These are phyloP conservation scores for Lyophyllum semitale DNA, from an alignment of 768 basidiomycete genomes.

Conservation along the genomic window DNA sequence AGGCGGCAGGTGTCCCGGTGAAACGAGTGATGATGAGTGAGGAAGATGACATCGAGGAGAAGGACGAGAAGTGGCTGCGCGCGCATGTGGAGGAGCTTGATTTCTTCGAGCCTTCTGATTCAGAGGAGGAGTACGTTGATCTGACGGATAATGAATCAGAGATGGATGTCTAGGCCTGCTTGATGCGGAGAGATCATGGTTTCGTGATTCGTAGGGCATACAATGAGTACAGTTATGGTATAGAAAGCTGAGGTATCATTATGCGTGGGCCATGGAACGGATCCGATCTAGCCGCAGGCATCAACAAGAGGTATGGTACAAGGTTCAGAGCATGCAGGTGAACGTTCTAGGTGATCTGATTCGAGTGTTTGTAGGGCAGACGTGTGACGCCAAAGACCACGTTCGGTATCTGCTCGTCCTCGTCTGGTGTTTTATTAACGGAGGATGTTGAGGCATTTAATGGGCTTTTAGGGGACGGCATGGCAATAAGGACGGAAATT, in stretches of 20 bases:
- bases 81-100: constrained; percentile 52
- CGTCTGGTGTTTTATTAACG: constrained; percentile 16
- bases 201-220: neutral
- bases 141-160: constrained; percentile 27
- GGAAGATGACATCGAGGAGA: constrained; percentile 38
- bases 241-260: constrained; percentile 1
- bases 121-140: constrained; percentile 37
- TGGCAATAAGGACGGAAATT: constrained; percentile 58
- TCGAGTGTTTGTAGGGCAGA: constrained; percentile 29
- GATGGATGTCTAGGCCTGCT: constrained; percentile 11
- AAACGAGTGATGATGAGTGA: constrained; percentile 48
- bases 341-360: constrained; percentile 9
- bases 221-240: neutral
- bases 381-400: constrained; percentile 49
- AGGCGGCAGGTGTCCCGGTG: constrained; percentile 45
- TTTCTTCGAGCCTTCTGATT: constrained; percentile 60
- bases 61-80: constrained; percentile 54
- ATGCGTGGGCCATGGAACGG: constrained; percentile 1
- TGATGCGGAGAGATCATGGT: neutral
- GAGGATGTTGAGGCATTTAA: constrained; percentile 20
- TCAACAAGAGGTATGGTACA: constrained; percentile 2
- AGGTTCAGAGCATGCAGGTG: neutral
- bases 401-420: constrained; percentile 46
- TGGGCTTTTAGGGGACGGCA: constrained; percentile 44
- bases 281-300: constrained; percentile 7